Evolutionary conservation across 495 filamentous ascomycete genomes (phyloP).

Genomic region (Neurospora sp.): DNA sequence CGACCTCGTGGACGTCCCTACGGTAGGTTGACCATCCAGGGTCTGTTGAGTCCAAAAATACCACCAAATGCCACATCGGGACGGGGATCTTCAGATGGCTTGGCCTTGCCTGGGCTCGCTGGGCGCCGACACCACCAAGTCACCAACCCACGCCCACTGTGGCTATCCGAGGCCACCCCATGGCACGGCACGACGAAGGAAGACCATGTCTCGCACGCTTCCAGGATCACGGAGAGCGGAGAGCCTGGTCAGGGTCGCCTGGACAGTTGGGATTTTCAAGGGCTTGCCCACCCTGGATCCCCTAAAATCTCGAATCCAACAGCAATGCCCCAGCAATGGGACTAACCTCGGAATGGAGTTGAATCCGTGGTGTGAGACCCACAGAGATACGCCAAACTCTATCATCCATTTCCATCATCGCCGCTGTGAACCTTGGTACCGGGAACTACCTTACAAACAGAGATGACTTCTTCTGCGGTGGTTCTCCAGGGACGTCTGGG

Average conservation of each 20-base stretch:
- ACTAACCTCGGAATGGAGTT: neutral
- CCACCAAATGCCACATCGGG: neutral
- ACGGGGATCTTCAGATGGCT: neutral
- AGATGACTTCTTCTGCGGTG: neutral
- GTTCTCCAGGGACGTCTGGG: neutral
- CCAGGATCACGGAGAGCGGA: neutral
- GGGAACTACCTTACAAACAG: neutral
- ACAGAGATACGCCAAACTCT: neutral
- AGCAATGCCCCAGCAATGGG: neutral
- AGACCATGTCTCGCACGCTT: neutral
- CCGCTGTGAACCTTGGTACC: neutral
- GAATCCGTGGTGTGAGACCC: neutral
- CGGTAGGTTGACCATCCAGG: neutral
- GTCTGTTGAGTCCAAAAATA: neutral
- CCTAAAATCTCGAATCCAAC: neutral
- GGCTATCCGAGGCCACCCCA: neutral
- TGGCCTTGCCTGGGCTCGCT: neutral
- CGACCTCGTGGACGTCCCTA: neutral
- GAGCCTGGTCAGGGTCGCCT: neutral
- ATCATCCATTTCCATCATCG: neutral
- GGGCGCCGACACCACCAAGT: neutral
- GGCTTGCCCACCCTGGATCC: neutral
- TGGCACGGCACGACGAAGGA: neutral
- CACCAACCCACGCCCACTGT: neutral
- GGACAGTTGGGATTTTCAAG: neutral